Conservation (phyloP, 768 basidiomycete species). For the Tylopilus rubrobrunneus region DNA sequence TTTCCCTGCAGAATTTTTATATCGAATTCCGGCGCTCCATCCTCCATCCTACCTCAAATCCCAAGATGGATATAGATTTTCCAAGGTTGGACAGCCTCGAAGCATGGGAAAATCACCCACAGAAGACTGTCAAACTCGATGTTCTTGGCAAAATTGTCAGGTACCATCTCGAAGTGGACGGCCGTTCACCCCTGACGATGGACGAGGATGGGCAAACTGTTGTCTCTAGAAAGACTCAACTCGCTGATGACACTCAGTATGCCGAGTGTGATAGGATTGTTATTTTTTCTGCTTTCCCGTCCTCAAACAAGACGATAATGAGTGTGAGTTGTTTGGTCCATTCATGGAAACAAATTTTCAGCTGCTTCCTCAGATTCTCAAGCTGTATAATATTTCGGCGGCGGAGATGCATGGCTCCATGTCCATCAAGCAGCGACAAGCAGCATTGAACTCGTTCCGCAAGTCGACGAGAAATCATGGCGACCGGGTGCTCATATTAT, state of each 20-base stretch:
- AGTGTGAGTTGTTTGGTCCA: not conserved
- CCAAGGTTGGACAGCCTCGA: too few species aligned
- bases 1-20: slow-evolving; percentile 13
- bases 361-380: not conserved
- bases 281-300: not conserved
- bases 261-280: not conserved
- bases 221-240: not conserved
- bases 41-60: not conserved
- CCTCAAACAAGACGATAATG: not conserved
- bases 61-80: too few species aligned
- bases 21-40: slow-evolving; percentile 7
- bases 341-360: not conserved
- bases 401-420: not conserved
- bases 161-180: not conserved
- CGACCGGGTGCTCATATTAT: not conserved
- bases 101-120: too few species aligned
- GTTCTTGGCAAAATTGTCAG: not conserved
- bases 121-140: slow-evolving; percentile 6
- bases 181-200: not conserved
- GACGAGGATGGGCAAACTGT: not conserved
- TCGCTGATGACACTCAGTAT: too few species aligned
- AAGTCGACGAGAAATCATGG: not conserved
- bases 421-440: not conserved
- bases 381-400: not conserved
- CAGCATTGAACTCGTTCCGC: not conserved